Evolutionary conservation across 768 basidiomycete genomes (phyloP).

Genomic region (Russula foetens): DNA sequence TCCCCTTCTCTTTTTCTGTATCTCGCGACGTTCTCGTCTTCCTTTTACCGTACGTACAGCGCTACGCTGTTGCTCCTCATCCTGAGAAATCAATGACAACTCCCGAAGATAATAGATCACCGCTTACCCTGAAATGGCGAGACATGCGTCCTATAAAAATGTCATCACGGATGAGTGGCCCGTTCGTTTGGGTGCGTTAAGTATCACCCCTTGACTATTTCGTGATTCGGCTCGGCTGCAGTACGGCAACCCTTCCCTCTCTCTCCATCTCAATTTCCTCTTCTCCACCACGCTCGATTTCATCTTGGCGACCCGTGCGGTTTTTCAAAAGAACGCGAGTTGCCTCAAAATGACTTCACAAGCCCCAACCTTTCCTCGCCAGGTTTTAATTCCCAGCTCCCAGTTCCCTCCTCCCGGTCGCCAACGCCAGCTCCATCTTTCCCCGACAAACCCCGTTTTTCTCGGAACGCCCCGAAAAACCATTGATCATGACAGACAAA

Average conservation of each 20-base stretch:
- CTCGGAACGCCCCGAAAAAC: constrained; percentile 9
- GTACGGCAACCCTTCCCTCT: constrained; percentile 14
- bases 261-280: constrained; percentile 10
- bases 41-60: constrained; percentile 11
- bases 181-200: neutral
- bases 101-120: constrained; percentile 18
- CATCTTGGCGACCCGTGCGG: neutral
- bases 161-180: constrained; percentile 15
- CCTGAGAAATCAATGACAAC: constrained; percentile 7
- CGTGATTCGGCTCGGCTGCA: constrained; percentile 10
- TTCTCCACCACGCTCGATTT: neutral
- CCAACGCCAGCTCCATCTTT: neutral
- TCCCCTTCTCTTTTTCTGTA: neutral
- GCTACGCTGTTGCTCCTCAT: constrained; percentile 6
- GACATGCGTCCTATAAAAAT: constrained; percentile 1
- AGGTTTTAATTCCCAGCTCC: neutral
- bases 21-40: constrained; percentile 6
- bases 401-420: neutral
- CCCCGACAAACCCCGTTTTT: neutral
- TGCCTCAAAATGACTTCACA: neutral
- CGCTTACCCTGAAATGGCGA: constrained; percentile 11
- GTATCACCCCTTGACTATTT: constrained; percentile 12
- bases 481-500: too few relatives aligned
- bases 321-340: neutral
- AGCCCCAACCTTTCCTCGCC: neutral